Conservation (phyloP, 2,329 filamentous ascomycete species). For the Colletotrichum sojae region DNA sequence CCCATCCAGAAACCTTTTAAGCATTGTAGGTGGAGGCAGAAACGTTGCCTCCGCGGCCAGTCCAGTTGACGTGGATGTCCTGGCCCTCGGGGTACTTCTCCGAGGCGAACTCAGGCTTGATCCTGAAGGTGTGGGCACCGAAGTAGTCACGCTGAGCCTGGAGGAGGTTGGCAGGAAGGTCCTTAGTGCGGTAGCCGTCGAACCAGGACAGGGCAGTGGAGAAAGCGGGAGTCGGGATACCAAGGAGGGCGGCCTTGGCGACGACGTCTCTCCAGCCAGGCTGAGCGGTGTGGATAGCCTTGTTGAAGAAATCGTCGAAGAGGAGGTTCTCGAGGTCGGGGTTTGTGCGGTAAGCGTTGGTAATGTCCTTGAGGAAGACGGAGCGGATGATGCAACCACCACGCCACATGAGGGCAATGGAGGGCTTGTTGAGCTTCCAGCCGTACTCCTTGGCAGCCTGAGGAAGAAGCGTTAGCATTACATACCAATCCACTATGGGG, state of each 20-base stretch:
- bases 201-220: constrained; percentile 98
- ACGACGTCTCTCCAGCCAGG: constrained; percentile 92
- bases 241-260: constrained; percentile 91
- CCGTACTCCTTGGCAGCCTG: constrained; percentile 94
- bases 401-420: constrained; percentile 99
- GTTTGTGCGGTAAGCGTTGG: constrained; percentile 93
- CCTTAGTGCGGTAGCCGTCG: constrained; percentile 97
- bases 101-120: constrained; percentile 85
- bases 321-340: constrained; percentile 97
- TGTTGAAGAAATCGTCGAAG: constrained; percentile 99
- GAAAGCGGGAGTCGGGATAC: constrained; percentile 97
- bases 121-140: constrained; percentile 90
- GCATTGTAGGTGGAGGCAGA: constrained; percentile 98
- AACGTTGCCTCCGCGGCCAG: constrained; percentile 95
- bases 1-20: constrained; percentile 65
- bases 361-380: constrained; percentile 99
- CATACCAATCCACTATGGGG: too few relatives aligned
- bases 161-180: constrained; percentile 97
- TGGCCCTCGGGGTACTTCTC: constrained; percentile 86
- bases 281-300: constrained; percentile 97
- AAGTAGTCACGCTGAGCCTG: constrained; percentile 99
- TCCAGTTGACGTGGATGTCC: constrained; percentile 99
- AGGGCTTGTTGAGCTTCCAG: constrained; percentile 99
- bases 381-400: constrained; percentile 99
- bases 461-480: constrained; percentile 44